Conservation (phyloP, 179 eudicot species). For the Pouteria campechiana region DNA sequence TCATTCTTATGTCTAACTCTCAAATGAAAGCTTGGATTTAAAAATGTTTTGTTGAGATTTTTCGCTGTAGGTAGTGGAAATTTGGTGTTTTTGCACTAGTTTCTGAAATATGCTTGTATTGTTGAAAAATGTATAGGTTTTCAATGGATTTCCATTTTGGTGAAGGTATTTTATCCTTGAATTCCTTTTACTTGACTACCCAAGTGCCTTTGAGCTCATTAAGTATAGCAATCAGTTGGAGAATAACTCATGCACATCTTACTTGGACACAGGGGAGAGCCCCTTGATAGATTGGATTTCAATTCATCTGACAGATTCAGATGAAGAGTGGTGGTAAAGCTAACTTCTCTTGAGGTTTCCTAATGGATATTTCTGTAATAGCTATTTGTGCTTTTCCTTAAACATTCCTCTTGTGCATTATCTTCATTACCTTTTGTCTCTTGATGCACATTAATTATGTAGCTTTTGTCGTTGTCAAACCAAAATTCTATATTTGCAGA, state of each 20-base stretch:
- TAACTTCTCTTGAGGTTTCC: constrained; percentile 18
- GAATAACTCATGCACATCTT: constrained; percentile 35
- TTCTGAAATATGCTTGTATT: too few relatives aligned
- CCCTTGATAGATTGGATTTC: constrained; percentile 53
- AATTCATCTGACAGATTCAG: constrained; percentile 29
- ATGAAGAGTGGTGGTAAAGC: constrained; percentile 51
- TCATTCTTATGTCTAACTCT: too few relatives aligned
- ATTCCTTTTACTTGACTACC: too few relatives aligned
- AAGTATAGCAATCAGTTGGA: constrained; percentile 22
- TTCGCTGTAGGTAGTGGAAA: too few relatives aligned
- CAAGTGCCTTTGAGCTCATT: too few relatives aligned
- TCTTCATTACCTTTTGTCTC: constrained; percentile 12
- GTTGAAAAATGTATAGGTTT: too few relatives aligned
- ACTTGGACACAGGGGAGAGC: constrained; percentile 53
- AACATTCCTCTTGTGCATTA: constrained; percentile 7
- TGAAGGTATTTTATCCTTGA: too few relatives aligned
- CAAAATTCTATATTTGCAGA: constrained; percentile 25
- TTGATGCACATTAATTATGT: constrained; percentile 9
- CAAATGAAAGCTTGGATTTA: too few relatives aligned
- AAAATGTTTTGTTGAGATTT: too few relatives aligned
- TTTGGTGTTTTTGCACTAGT: too few relatives aligned
- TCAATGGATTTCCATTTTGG: too few relatives aligned
- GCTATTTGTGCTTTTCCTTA: constrained; percentile 14
- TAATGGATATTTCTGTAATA: constrained; percentile 11
- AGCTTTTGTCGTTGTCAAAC: constrained; percentile 15